Conservation (phyloP, 768 basidiomycete genomes). For the Lactarius quietus region DNA sequence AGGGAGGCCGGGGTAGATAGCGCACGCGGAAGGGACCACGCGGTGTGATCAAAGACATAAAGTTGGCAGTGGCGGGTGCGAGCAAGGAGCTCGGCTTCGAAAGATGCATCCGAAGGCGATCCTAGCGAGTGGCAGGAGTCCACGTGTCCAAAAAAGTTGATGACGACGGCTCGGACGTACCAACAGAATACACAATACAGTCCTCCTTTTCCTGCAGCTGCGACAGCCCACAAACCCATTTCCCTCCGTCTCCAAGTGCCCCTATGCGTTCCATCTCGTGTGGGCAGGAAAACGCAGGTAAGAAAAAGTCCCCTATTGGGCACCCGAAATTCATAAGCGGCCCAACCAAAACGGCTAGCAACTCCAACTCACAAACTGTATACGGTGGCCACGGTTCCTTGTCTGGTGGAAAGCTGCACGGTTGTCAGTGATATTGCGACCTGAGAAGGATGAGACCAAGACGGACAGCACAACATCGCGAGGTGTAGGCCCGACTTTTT, state of each 20-base stretch:
- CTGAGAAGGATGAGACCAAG: background rate
- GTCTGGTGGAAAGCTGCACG: slow-evolving; percentile 25
- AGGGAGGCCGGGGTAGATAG: slow-evolving; percentile 30
- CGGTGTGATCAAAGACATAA: slow-evolving; percentile 55
- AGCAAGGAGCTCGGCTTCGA: slow-evolving; percentile 55
- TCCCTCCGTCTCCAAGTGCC: slow-evolving; percentile 62
- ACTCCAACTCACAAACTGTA: slow-evolving; percentile 21
- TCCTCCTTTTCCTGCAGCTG: slow-evolving; percentile 49
- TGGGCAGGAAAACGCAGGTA: slow-evolving; percentile 43
- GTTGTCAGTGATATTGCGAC: background rate
- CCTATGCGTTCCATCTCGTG: slow-evolving; percentile 43
- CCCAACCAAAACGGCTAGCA: background rate
- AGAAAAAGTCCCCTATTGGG: slow-evolving; percentile 46
- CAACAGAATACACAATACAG: slow-evolving; percentile 62
- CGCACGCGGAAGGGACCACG: slow-evolving; percentile 8
- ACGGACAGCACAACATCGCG: slow-evolving; percentile 20
- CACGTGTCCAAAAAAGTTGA: slow-evolving; percentile 8
- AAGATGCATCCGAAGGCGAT: slow-evolving; percentile 60
- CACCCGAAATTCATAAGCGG: background rate
- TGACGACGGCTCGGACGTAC: slow-evolving; percentile 32
- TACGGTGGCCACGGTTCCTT: slow-evolving; percentile 26
- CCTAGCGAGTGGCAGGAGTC: slow-evolving; percentile 28
- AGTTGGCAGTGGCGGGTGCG: slow-evolving; percentile 48
- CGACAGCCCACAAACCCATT: slow-evolving; percentile 65
- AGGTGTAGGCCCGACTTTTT: slow-evolving; percentile 22